phyloP scores from a whole-genome alignment of 768 basidiomycete genomes.

The Macrolepiota dolichaula region DNA sequence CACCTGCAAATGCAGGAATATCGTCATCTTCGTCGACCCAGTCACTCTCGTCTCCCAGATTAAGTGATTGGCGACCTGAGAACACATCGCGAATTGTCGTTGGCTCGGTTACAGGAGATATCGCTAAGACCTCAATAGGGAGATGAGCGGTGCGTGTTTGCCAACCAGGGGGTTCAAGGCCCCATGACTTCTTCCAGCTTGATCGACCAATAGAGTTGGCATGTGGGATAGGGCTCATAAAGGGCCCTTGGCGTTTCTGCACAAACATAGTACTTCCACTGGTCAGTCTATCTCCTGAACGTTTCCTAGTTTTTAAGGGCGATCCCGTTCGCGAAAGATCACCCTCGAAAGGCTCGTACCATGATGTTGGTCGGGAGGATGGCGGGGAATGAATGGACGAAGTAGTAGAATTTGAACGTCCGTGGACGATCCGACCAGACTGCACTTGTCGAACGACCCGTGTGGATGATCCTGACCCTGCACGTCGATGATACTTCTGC shows the following conservation, averaged over 20 bases:
- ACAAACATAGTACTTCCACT: constrained; percentile 59
- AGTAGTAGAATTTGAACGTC: constrained; percentile 70
- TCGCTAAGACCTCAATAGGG: constrained; percentile 75
- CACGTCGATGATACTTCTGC: constrained; percentile 74
- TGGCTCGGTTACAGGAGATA: constrained; percentile 51
- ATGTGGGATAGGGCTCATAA: constrained; percentile 49
- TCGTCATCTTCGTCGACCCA: constrained; percentile 91
- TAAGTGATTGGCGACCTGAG: constrained; percentile 59
- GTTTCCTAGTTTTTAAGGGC: constrained; percentile 53
- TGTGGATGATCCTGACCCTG: constrained; percentile 80
- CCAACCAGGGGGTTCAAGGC: constrained; percentile 84
- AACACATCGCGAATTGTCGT: constrained; percentile 75
- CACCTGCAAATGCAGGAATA: constrained; percentile 67
- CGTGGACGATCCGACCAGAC: constrained; percentile 48
- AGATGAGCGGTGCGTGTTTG: constrained; percentile 62
- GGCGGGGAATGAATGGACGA: constrained; percentile 75
- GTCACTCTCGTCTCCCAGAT: constrained; percentile 73
- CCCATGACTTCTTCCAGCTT: constrained; percentile 91
- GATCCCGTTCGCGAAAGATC: constrained; percentile 64
- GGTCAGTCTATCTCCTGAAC: constrained; percentile 36
- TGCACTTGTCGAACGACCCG: constrained; percentile 67
- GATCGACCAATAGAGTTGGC: constrained; percentile 53
- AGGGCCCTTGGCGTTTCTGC: constrained; percentile 77
- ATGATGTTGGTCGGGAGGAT: constrained; percentile 76
- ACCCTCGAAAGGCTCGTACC: constrained; percentile 70